Evolutionary conservation across 1,139 yeast species (phyloP), one percentile per base, ranked within the genome.

Genomic region (Yamadazyma dendronema): DNA sequence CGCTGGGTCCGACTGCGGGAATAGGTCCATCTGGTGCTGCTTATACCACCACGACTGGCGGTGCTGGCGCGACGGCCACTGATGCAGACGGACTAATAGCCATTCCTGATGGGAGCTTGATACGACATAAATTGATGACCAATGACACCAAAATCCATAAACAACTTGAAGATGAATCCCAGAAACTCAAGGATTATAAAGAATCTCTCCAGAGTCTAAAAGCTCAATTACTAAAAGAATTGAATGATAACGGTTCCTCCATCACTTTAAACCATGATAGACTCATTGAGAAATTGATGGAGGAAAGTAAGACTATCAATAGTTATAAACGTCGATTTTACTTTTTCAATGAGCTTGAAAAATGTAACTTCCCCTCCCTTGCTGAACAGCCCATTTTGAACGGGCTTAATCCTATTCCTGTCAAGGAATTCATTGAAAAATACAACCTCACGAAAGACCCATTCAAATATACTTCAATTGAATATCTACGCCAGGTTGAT

Each of bases 161-260:
- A 13, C 25, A 33, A 7, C 4, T 33, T 22, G 34, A 17, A 2
- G 13, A 24, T 3, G 33, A 37, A 26, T 29, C 25, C 15, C 17
- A 36, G 12, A 17, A 21, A 4, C 10, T 35, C 4, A 21, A 32
- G 9, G 25, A 8, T 6, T 25, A 23, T n/a, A 19, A 31, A 16
- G 16, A 31, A 3, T 27, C 29, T 10, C 30, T 44, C 4, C 35
- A 36, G 34, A 37, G 10, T 8, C 22, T 34, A n/a, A 28, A 48
- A 32, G 31, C 34, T 3, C 32, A 39, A 23, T 30, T 62, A 10
- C 15, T 56, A 19, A 36, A 25, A 2, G 68, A 62, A 42, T 50
- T 64, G 40, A 54, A 52, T 39, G 62, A 61, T 37, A 59, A 61
- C 40, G 68, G 69, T 9, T 43, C 25, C 16, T 21, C 13, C 24